A percentile compares a stretch with the other conserved stretches of the same genome.
These are phyloP conservation scores for Seiridium unicorne DNA, from an alignment of 2,329 filamentous ascomycete species.

Conservation along the genomic window DNA sequence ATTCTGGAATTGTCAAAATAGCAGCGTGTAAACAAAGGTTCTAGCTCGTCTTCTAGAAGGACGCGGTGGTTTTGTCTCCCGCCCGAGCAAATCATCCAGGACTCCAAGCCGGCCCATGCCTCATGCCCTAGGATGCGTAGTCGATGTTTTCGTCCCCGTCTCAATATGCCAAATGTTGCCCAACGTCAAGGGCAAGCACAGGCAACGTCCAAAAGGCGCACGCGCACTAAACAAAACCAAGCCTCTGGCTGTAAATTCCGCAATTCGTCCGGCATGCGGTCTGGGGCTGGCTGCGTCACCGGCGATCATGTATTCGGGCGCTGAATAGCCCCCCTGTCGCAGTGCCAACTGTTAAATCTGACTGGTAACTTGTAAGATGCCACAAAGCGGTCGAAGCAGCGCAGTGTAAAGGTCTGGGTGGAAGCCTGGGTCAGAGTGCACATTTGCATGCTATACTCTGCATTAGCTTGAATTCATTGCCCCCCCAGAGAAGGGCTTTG, in stretches of 20 bases:
- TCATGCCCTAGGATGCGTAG: not conserved
- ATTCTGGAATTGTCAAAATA: constrained; percentile 7
- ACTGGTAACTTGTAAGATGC: not conserved
- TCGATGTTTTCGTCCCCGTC: not conserved
- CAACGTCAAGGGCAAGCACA: not conserved
- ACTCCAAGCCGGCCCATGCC: not conserved
- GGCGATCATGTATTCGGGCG: not conserved
- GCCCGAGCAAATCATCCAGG: not conserved
- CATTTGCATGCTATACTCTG: not conserved
- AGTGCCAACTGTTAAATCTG: not conserved
- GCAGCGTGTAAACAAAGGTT: not conserved
- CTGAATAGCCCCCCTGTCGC: not conserved
- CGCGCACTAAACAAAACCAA: not conserved
- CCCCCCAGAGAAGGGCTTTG: too few species aligned
- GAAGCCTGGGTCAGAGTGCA: not conserved
- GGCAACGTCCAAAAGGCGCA: not conserved
- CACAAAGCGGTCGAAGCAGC: not conserved
- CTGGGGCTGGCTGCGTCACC: not conserved
- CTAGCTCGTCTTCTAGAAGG: constrained; percentile 1
- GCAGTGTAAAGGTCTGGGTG: not conserved
- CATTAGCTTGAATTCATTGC: not conserved
- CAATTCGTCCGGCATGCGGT: not conserved
- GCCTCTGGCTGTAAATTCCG: not conserved
- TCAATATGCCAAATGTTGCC: not conserved
- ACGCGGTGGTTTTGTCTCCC: constrained; percentile 1